Conservation (phyloP, 345 rosid genomes). For the Citrus glauca region DNA sequence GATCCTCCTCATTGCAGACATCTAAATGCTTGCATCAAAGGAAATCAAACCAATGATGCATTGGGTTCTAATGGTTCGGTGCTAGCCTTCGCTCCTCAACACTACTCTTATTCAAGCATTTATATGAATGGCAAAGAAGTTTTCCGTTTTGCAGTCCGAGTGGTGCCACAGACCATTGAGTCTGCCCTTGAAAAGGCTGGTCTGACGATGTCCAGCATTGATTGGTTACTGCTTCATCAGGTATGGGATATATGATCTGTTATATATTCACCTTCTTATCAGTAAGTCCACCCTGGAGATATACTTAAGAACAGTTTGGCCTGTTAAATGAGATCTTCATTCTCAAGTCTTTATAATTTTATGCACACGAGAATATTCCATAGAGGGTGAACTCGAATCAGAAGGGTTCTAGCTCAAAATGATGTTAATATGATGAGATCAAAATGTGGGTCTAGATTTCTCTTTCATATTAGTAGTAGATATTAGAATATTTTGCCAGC, state of each 20-base stretch:
- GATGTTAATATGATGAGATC: background rate
- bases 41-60: conserved; percentile 35
- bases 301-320: background rate
- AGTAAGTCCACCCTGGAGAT: background rate
- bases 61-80: conserved; percentile 64
- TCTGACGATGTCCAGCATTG: conserved; percentile 59
- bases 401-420: background rate
- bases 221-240: conserved; percentile 97
- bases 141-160: conserved; percentile 78
- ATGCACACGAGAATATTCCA: background rate
- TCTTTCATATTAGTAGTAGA: background rate
- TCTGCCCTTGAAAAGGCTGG: conserved; percentile 78
- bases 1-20: conserved; percentile 45
- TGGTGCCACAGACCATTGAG: conserved; percentile 83
- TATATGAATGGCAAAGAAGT: conserved; percentile 96
- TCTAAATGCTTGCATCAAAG: conserved; percentile 51
- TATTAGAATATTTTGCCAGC: background rate
- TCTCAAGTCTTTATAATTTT: background rate
- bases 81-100: conserved; percentile 56
- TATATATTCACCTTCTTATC: background rate
- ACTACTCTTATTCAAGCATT: conserved; percentile 56
- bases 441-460: background rate
- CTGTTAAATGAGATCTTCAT: background rate
- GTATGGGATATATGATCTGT: conserved; percentile 29
- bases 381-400: background rate